A percentile compares a stretch with the other conserved stretches of the same genome.
phyloP scores from a whole-genome alignment of 2,329 filamentous ascomycete species.

The Ploettnerulaceae sp. region DNA sequence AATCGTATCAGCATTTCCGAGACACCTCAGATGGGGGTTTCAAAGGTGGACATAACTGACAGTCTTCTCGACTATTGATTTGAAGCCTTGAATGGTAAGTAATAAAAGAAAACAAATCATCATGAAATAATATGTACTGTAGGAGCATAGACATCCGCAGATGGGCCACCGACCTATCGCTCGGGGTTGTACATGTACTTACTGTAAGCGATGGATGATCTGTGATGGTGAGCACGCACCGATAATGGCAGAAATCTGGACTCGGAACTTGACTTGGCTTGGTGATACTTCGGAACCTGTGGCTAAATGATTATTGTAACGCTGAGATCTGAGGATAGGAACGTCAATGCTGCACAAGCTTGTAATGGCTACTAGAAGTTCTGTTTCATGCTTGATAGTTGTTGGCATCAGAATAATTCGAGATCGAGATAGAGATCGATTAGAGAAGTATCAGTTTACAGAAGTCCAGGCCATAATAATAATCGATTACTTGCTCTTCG shows the following conservation, averaged over 20 bases:
- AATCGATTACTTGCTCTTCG: not conserved
- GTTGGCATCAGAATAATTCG: too few relatives aligned
- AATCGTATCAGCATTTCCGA: not conserved
- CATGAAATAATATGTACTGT: not conserved
- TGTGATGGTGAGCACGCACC: constrained; percentile 1
- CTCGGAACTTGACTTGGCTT: constrained; percentile 3
- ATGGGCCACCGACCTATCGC: too few relatives aligned
- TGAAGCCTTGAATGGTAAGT: not conserved
- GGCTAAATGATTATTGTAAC: constrained; percentile 1
- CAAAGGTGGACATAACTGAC: not conserved
- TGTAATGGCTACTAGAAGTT: not conserved
- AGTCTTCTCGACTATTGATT: not conserved
- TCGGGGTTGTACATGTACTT: too few relatives aligned
- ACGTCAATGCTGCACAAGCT: too few relatives aligned
- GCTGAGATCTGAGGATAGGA: too few relatives aligned
- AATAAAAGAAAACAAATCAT: not conserved
- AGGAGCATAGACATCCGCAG: too few relatives aligned
- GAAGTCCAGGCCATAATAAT: too few relatives aligned
- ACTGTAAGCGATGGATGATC: too few relatives aligned
- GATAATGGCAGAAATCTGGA: not conserved
- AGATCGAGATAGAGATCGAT: not conserved
- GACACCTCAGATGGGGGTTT: not conserved
- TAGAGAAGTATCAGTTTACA: not conserved
- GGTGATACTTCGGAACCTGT: constrained; percentile 1
- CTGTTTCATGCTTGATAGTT: not conserved